Evolutionary conservation across 2,329 filamentous ascomycete species (phyloP), one percentile per base, ranked within the genome.

Genomic region (Tolypocladium pustulatum): DNA sequence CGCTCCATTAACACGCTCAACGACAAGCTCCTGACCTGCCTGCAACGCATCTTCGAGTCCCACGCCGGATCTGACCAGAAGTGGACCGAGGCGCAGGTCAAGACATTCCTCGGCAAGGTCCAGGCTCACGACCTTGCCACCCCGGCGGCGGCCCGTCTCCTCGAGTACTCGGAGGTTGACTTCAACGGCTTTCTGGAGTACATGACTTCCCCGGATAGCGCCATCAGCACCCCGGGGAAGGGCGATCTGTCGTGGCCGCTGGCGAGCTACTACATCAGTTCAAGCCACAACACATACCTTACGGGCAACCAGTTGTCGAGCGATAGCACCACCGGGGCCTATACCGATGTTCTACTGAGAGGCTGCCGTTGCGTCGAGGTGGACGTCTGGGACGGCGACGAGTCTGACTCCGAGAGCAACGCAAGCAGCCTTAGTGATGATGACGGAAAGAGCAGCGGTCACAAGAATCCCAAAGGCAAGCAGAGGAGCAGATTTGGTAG

Each of bases 261-360:
- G 62, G 89, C 91, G 60, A 91, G 91, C 73, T 97, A 97, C 74
- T 96, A 91, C 73, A 90, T 97, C 69, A 95, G 88, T 62, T 96
- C 90, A 66, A 96, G 91, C 59, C 92, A 97, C 78, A 97, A 97
- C 74, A 97, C 92, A 0, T 97, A 97, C 66, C 82, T 97, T 27
- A 84, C 91, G 1, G 92, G 92, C 30, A 89, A 93, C 69, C 92
- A 97, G 76, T 84, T 96, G 17, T 90, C 84, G 61, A 93, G 91
- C 65, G 85, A 88, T 61, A 94, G 91, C 57, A 95, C 91, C 69
- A 91, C 90, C 0, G 89, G 91, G 64, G 89, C 90, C 2, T 97
- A 97, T 76, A 90, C 90, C 64, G 87, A 87, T 56, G 90, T 92
- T 12, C 77, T 97, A 59, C 82, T 91, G 65, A 85, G 90, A 56